Conservation (phyloP, 2,329 filamentous ascomycete species). For the Pseudopyricularia javanii region DNA sequence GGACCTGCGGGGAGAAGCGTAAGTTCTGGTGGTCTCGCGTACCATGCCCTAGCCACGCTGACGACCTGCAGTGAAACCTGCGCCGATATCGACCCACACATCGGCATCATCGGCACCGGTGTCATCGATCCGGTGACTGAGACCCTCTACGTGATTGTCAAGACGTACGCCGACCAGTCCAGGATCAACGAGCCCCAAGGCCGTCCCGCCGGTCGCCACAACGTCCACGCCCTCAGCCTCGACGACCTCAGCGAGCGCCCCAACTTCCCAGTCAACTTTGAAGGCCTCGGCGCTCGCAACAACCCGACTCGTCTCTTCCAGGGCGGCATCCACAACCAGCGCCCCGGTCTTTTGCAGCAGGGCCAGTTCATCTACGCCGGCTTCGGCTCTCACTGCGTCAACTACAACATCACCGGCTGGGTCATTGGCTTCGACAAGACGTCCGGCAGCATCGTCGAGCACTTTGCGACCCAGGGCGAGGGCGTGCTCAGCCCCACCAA, state of each 20-base stretch:
- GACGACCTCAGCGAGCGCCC: constrained; percentile 25
- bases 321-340: constrained; percentile 33
- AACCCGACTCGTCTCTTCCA: constrained; percentile 30
- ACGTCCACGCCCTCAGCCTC: constrained; percentile 30
- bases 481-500: constrained; percentile 23
- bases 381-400: constrained; percentile 36
- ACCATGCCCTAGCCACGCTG: background rate
- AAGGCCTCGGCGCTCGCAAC: constrained; percentile 29
- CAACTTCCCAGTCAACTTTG: constrained; percentile 28
- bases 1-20: constrained; percentile 22
- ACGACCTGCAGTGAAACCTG: constrained; percentile 13
- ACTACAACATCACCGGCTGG: constrained; percentile 37
- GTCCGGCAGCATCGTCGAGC: constrained; percentile 28
- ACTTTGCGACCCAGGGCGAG: constrained; percentile 28
- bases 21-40: background rate
- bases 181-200: constrained; percentile 21
- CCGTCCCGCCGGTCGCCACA: constrained; percentile 27
- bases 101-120: constrained; percentile 35
- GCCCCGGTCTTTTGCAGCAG: constrained; percentile 28
- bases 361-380: constrained; percentile 30
- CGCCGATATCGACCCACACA: constrained; percentile 30
- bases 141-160: constrained; percentile 33
- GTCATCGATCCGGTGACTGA: constrained; percentile 37
- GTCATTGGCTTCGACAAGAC: constrained; percentile 34
- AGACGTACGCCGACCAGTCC: constrained; percentile 30